Conservation (phyloP, 2,329 filamentous ascomycete species). For the Fusarium continuum region DNA sequence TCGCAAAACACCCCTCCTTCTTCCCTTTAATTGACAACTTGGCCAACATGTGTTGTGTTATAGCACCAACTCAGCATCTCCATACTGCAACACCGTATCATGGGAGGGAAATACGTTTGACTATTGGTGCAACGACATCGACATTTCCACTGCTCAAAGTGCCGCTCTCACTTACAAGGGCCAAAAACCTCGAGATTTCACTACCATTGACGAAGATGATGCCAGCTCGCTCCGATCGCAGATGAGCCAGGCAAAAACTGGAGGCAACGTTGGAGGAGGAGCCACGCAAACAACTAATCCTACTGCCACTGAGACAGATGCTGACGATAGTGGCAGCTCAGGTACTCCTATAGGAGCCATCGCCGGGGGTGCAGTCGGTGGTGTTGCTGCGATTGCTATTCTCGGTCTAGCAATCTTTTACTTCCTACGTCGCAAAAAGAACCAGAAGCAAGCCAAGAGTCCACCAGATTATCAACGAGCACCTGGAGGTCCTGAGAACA, state of each 20-base stretch:
- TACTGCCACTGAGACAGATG: background rate
- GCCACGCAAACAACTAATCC: background rate
- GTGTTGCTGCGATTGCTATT: background rate
- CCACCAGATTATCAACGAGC: background rate
- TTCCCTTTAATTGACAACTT: no score
- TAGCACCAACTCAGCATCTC: conserved; percentile 1
- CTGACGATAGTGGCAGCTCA: background rate
- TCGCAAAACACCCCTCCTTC: background rate
- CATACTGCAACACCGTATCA: conserved; percentile 18
- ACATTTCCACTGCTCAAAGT: conserved; percentile 16
- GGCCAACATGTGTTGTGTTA: background rate
- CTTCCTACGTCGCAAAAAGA: conserved; percentile 11
- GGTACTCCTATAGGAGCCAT: conserved; percentile 9
- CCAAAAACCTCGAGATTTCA: background rate
- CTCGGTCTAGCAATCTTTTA: background rate
- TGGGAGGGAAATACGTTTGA: conserved; percentile 9
- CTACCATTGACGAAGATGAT: conserved; percentile 5
- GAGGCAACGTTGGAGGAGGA: background rate
- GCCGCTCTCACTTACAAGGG: conserved; percentile 15
- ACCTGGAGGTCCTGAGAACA: background rate
- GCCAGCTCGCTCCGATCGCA: background rate
- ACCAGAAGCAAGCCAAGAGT: background rate
- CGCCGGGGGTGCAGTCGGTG: conserved; percentile 15
- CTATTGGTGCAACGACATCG: conserved; percentile 22
- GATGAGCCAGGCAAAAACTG: background rate